Evolutionary conservation across 2,329 filamentous ascomycete genomes (phyloP), one percentile per base, ranked within the genome.

Genomic region (Bretziella fagacearum): DNA sequence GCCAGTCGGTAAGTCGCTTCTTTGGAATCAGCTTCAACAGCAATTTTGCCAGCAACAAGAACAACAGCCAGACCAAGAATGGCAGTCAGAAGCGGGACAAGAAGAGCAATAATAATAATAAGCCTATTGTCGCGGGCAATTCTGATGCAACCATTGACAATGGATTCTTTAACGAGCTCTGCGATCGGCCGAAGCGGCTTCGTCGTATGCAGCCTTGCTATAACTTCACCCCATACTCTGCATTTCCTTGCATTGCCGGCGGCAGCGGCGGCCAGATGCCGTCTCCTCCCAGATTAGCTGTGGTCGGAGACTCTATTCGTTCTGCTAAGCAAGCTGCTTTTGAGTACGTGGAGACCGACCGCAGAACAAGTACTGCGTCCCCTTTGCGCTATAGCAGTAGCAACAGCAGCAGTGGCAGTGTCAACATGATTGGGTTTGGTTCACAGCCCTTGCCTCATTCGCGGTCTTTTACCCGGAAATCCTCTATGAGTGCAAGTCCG

Each of bases 1-100:
- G 73, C 56, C 71, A 71, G 53, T 69, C 77, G 69, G 74, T 77
- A 60, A 70, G 72, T 64, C 20, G 44, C 33, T 27, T 26, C 6
- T 27, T 11, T 20, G 27, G 13, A 17, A 17, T 17, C 13, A 33
- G 30, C 18, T 33, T 33, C 18, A 33, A 33, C 18, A 17, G 17
- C 30, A 33, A 33, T 17, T 33, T 33, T 33, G 30, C 13, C 30
- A 33, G 27, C 18, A 29, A 27, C n/a, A 39, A 8, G 7, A 17
- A 17, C 15, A 30, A 8, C 26, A n/a, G 41, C 6, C 4, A 15
- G 20, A 40, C 20, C 25, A 32, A 32, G 26, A 18, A 13, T 13
- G 35, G 17, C 13, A 22, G 5, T 52, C 51, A 51, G 45, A 53
- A 48, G 48, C 36, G 44, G 37, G 18, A 25, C 49, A 51, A 46